Evolutionary conservation across 257 asterid species (phyloP).

Genomic region (Parsonsia alboflavescens): DNA sequence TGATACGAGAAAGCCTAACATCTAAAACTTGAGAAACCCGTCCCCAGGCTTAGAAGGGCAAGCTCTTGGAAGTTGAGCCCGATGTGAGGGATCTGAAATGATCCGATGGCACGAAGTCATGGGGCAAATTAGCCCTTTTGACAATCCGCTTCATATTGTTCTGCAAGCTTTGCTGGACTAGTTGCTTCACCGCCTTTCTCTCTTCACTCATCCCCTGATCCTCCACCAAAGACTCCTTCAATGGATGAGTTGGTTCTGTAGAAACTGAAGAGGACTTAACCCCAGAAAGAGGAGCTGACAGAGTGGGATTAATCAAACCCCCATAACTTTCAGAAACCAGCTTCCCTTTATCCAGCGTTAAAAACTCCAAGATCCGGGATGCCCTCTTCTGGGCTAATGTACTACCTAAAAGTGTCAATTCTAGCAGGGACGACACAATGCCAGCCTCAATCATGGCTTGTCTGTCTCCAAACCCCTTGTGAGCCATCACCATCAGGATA

Average conservation of each 20-base stretch:
- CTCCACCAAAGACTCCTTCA: conserved; percentile 23
- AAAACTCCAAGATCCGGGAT: conserved; percentile 71
- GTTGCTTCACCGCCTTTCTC: conserved; percentile 73
- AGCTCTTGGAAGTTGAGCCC: conserved; percentile 83
- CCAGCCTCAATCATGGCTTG: conserved; percentile 85
- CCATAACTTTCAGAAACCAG: conserved; percentile 35
- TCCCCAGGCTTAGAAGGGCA: conserved; percentile 50
- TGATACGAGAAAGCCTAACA: neutral
- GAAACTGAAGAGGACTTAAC: conserved; percentile 14
- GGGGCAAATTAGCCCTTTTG: conserved; percentile 77
- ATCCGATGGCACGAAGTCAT: conserved; percentile 73
- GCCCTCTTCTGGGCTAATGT: conserved; percentile 82
- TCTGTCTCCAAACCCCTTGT: conserved; percentile 66
- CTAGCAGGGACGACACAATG: conserved; percentile 59
- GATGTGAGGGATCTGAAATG: conserved; percentile 59
- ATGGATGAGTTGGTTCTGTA: conserved; percentile 15
- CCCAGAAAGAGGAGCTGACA: conserved; percentile 57
- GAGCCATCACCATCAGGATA: conserved; percentile 92
- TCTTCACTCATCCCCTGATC: conserved; percentile 62
- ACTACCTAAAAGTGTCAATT: conserved; percentile 71
- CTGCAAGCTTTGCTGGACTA: conserved; percentile 87
- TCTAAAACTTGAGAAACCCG: too few species aligned
- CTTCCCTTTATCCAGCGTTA: conserved; percentile 72
- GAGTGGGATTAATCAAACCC: conserved; percentile 24
- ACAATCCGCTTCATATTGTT: conserved; percentile 82